Evolutionary conservation across 345 rosid genomes (phyloP).

Genomic region (Melaleuca quinquenervia): DNA sequence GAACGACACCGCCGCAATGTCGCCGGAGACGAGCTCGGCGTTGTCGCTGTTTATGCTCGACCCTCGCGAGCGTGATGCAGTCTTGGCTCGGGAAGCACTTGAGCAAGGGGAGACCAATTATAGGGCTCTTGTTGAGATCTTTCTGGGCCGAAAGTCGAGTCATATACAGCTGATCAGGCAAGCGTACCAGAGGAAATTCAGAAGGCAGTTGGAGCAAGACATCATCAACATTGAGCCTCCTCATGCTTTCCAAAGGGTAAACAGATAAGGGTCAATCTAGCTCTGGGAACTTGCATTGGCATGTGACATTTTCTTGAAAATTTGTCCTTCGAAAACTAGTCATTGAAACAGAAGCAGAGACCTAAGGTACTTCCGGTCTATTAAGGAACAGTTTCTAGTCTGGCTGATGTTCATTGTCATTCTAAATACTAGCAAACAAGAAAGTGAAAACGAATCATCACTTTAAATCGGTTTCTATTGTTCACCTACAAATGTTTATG

Average conservation of each 20-base stretch:
- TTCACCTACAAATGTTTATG: not conserved
- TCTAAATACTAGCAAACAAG: not conserved
- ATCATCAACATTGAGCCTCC: slow-evolving; percentile 45
- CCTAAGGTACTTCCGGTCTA: not conserved
- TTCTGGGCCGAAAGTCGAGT: slow-evolving; percentile 56
- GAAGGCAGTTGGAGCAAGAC: slow-evolving; percentile 44
- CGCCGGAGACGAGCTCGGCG: slow-evolving; percentile 7
- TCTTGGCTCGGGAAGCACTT: slow-evolving; percentile 37
- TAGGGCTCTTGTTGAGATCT: slow-evolving; percentile 40
- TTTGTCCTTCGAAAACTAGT: not conserved
- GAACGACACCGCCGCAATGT: not conserved
- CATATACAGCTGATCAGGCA: slow-evolving; percentile 37
- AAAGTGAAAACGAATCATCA: not conserved
- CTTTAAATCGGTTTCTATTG: not conserved
- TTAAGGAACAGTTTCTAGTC: not conserved
- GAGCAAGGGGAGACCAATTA: slow-evolving; percentile 17
- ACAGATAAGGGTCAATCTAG: not conserved
- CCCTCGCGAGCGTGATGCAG: slow-evolving; percentile 46
- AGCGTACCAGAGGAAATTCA: slow-evolving; percentile 35
- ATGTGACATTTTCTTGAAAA: not conserved
- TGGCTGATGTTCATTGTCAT: not conserved
- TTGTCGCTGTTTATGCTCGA: slow-evolving; percentile 34
- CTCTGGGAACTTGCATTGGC: not conserved
- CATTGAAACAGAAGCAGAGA: not conserved
- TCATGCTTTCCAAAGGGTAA: slow-evolving; percentile 53